Base-by-base conservation (phyloP, 805 yeast genomes). In the Candida khao-thaluensis region DNA sequence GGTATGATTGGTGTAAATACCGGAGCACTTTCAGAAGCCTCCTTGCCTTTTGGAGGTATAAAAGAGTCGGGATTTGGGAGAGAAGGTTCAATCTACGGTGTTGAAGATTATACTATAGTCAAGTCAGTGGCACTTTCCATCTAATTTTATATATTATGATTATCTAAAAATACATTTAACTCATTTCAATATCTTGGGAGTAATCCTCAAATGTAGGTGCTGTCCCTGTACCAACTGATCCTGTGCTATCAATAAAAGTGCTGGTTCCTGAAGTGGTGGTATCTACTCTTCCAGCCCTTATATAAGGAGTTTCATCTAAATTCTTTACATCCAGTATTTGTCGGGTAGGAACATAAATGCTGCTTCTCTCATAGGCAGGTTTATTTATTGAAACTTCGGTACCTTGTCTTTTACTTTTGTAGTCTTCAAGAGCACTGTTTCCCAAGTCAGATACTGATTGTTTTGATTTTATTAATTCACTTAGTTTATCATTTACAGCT, bases 1-100 rank as follows among this genome's bases (percentile, higher is more conserved):
- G 95, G 95, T 34, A 86, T 86, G 95, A 74, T 86, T 38, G 93
- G 93, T 29, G 80, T 78, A 41, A 86, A 86, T 62, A 77, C 88
- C 8, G 93, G 93, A 18, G 64, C 75, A 8, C 75, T 86, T 40
- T 77, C 86, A 12, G 91, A 67, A 44, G 74, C 84, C 14, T 62
- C 81, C 4, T 51, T 79, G 33, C 84, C 85, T 45, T 67, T 67
- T 49, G 72, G 87, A 23, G 87, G 87, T 40, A 66, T 81, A 34
- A 77, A 78, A 48, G 78, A 78, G 50, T 75, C 82, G 17, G 87
- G 87, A 0, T 79, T 78, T 54, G 87, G 87, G 23, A 74, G 85
- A 59, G 87, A 81, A 57, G 85, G 85, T 12, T 75, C 82, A 1
- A 57, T 72, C 39, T 71, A 71, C 50, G 87, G 86, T 25, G 57